Percentiles rank a stretch among this genome's conserved stretches.
These are phyloP conservation scores for Vigna trinervia DNA, from an alignment of 306 rosid genomes.

Conservation along the genomic window DNA sequence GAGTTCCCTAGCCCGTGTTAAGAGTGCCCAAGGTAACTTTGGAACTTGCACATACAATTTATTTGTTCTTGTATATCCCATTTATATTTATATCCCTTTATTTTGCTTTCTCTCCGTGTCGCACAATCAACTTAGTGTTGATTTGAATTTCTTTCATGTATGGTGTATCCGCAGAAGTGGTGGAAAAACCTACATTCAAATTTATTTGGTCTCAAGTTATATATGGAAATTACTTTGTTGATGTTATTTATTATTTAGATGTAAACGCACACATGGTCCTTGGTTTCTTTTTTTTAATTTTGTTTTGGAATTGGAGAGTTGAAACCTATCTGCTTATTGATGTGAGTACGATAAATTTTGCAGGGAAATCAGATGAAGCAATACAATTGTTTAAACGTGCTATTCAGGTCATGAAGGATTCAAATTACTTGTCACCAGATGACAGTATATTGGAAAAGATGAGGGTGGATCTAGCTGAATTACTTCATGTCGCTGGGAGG, in stretches of 20 bases:
- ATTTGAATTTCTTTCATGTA: slow-evolving; percentile 28
- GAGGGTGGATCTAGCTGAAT: slow-evolving; percentile 82
- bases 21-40: slow-evolving; percentile 81
- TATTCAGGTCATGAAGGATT: slow-evolving; percentile 70
- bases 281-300: background rate
- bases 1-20: slow-evolving; percentile 81
- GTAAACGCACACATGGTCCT: slow-evolving; percentile 6
- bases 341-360: slow-evolving; percentile 19
- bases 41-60: slow-evolving; percentile 25
- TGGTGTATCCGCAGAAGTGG: slow-evolving; percentile 31
- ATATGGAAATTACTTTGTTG: background rate
- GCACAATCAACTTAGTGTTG: slow-evolving; percentile 1
- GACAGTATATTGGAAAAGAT: slow-evolving; percentile 81
- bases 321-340: slow-evolving; percentile 19
- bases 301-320: background rate
- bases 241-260: slow-evolving; percentile 6
- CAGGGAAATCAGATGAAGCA: slow-evolving; percentile 89
- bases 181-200: slow-evolving; percentile 21
- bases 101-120: slow-evolving; percentile 30
- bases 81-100: slow-evolving; percentile 10
- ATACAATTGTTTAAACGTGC: slow-evolving; percentile 66
- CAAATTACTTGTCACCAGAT: slow-evolving; percentile 73
- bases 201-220: slow-evolving; percentile 19
- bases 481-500: slow-evolving; percentile 87
- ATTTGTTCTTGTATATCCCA: slow-evolving; percentile 20